Evolutionary conservation across 148 eudicot species (phyloP).

Genomic region (Polygonum aviculare): DNA sequence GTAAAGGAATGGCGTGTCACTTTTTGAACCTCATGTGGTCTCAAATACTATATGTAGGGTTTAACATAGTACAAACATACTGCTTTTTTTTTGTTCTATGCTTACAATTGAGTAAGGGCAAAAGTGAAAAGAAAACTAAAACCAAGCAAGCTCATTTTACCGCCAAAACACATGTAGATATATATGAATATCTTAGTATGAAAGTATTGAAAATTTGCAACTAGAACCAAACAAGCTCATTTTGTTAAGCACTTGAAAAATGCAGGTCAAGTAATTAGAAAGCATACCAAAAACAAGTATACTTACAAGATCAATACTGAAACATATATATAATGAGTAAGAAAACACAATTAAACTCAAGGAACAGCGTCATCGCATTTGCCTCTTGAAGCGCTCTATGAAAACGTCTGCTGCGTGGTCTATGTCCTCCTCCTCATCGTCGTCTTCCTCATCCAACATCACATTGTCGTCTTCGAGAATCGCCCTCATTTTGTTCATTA

Average conservation of each 20-base stretch:
- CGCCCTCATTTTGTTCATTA: not conserved
- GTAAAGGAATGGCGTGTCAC: too few relatives aligned
- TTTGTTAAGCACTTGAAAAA: not conserved
- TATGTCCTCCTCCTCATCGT: conserved; percentile 15
- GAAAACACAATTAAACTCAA: not conserved
- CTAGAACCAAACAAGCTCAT: not conserved
- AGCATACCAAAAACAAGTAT: not conserved
- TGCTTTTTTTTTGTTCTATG: too few relatives aligned
- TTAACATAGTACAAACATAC: too few relatives aligned
- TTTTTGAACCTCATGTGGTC: too few relatives aligned
- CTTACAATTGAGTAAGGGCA: too few relatives aligned
- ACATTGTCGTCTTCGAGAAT: not conserved
- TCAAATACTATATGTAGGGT: too few relatives aligned
- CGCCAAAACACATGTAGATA: too few relatives aligned
- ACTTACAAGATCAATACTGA: not conserved
- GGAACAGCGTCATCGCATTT: not conserved
- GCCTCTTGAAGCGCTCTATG: conserved; percentile 32
- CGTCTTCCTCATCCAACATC: conserved; percentile 25
- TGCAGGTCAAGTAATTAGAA: not conserved
- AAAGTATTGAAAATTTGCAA: not conserved
- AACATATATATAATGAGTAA: not conserved
- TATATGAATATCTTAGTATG: too few relatives aligned
- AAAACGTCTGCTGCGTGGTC: conserved; percentile 34
- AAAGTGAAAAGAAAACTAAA: too few relatives aligned
- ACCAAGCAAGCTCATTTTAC: not conserved